A percentile compares a stretch with the other conserved stretches of the same genome.
Conservation (phyloP, 164 flowering plant species). For the Magnolia officinalis region DNA sequence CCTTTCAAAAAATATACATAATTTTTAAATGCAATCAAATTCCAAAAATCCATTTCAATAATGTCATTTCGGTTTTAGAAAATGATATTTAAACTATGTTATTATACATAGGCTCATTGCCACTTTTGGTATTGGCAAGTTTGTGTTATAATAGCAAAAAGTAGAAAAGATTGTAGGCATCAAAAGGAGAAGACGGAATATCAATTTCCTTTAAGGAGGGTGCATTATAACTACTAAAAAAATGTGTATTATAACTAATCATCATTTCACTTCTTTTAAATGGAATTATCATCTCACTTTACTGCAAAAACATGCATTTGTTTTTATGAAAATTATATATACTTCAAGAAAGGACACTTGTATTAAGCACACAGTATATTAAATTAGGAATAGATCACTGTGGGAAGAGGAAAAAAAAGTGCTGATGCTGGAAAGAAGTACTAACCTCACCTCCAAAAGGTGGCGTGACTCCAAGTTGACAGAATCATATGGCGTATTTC, state of each 20-base stretch:
- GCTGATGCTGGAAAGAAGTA: neutral
- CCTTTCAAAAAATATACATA: neutral
- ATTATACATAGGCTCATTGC: too few relatives aligned
- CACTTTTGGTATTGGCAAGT: too few relatives aligned
- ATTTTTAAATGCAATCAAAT: neutral
- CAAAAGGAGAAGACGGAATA: neutral
- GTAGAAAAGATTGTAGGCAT: neutral
- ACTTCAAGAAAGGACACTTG: neutral
- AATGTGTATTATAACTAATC: neutral
- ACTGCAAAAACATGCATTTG: neutral
- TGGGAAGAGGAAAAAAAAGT: neutral
- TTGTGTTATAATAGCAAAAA: neutral
- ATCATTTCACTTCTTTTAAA: neutral
- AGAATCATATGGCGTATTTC: conserved; percentile 67
- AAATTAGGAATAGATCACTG: neutral
- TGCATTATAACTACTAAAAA: too few relatives aligned
- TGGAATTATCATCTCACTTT: neutral
- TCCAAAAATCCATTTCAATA: neutral
- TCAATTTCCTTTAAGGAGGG: neutral
- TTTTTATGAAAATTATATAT: too few relatives aligned
- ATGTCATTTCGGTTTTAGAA: neutral
- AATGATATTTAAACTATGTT: too few relatives aligned
- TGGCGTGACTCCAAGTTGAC: conserved; percentile 54
- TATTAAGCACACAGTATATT: neutral
- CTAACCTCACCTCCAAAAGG: conserved; percentile 58